Evolutionary conservation across 164 flowering plant species (phyloP).

Genomic region (Sextonia rubra): DNA sequence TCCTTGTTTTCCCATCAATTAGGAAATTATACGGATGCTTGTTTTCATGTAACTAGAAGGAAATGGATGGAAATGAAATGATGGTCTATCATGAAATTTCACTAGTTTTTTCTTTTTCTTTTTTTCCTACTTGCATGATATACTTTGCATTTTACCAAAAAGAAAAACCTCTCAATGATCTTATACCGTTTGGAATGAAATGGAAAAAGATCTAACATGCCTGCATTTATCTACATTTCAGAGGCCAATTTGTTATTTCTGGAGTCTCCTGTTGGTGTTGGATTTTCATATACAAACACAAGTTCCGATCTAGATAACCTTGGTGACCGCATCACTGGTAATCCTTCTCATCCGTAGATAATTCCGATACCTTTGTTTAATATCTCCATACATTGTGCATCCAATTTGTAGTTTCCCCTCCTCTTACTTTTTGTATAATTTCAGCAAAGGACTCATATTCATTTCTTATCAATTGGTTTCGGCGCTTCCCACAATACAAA

Average conservation of each 20-base stretch:
- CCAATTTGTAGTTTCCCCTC: neutral
- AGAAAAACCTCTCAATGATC: too few species aligned
- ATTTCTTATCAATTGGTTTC: slow-evolving; percentile 72
- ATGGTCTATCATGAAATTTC: too few species aligned
- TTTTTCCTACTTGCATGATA: too few species aligned
- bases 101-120: too few species aligned
- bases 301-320: neutral
- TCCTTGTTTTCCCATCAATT: too few species aligned
- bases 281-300: slow-evolving; percentile 22
- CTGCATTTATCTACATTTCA: neutral
- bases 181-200: too few species aligned
- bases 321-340: slow-evolving; percentile 15
- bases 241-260: slow-evolving; percentile 21
- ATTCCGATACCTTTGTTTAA: neutral
- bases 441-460: slow-evolving; percentile 55
- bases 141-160: too few species aligned
- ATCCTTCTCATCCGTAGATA: neutral
- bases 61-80: too few species aligned
- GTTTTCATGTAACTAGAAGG: too few species aligned
- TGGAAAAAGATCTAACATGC: neutral
- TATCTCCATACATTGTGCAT: neutral
- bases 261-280: slow-evolving; percentile 24
- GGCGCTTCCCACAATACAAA: slow-evolving; percentile 69
- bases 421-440: neutral
- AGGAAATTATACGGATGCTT: too few species aligned